Evolutionary conservation across 2,329 filamentous ascomycete genomes (phyloP).

Genomic region (Tolypocladium endophyticum): DNA sequence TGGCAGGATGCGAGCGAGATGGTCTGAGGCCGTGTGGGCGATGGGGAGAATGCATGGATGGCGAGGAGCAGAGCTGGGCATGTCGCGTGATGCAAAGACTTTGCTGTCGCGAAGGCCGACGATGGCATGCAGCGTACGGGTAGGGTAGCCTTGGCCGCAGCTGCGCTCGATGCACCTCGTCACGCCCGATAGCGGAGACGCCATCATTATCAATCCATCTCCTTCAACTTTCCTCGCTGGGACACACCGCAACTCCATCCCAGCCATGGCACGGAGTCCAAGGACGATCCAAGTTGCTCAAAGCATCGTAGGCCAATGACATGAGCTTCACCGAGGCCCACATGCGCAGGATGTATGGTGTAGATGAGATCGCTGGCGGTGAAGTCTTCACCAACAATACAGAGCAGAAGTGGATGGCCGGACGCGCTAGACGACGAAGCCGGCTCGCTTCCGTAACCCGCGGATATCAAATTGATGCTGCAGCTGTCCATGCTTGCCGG

Average conservation of each 20-base stretch:
- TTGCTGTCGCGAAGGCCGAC: background rate
- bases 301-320: no score
- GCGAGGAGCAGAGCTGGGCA: background rate
- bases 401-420: no score
- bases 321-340: no score
- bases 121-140: background rate
- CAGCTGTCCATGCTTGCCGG: background rate
- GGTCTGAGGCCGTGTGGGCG: background rate
- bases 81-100: background rate
- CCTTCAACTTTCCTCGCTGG: background rate
- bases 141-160: background rate
- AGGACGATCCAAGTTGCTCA: no score
- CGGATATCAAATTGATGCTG: background rate
- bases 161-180: background rate
- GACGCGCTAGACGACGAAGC: no score
- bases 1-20: background rate
- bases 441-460: background rate
- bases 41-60: background rate
- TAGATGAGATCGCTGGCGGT: background rate
- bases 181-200: background rate
- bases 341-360: no score
- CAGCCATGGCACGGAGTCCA: background rate
- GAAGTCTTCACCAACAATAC: no score
- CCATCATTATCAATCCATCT: background rate
- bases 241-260: background rate